These are phyloP conservation scores for Sicyos edulis DNA, from an alignment of 306 rosid species.

Conservation along the genomic window DNA sequence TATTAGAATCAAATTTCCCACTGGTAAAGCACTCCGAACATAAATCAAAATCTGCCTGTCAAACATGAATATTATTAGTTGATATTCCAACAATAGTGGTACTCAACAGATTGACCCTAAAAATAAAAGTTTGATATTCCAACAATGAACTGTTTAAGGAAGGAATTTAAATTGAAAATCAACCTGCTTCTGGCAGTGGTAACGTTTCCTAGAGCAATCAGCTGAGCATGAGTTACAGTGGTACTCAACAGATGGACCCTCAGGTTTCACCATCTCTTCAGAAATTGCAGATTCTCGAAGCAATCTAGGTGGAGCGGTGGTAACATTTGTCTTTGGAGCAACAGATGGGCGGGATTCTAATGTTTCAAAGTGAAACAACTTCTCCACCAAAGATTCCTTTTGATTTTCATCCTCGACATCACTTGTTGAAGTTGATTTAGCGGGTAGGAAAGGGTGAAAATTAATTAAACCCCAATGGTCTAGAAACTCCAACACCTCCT, in stretches of 20 bases:
- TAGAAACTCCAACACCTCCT: constrained; percentile 79
- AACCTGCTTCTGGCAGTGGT: constrained; percentile 99
- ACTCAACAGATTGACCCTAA: neutral
- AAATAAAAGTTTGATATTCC: neutral
- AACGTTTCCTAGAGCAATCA: constrained; percentile 95
- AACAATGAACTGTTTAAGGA: neutral
- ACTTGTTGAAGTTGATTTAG: constrained; percentile 34
- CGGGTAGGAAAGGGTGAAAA: constrained; percentile 69
- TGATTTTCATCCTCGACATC: constrained; percentile 38
- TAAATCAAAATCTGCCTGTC: constrained; percentile 93
- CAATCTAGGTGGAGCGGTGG: constrained; percentile 53
- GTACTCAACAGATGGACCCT: constrained; percentile 86
- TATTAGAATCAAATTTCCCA: constrained; percentile 72
- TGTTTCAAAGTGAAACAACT: constrained; percentile 71
- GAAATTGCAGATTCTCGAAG: constrained; percentile 69
- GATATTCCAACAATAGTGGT: neutral
- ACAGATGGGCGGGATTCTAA: constrained; percentile 38
- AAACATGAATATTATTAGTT: constrained; percentile 37
- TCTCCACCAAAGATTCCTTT: constrained; percentile 54
- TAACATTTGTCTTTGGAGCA: constrained; percentile 44
- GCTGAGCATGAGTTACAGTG: constrained; percentile 95
- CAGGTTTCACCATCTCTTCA: constrained; percentile 70
- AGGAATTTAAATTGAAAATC: constrained; percentile 8
- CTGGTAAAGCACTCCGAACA: constrained; percentile 82
- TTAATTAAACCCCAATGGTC: constrained; percentile 93